A percentile compares a stretch with the other conserved stretches of the same genome.
Conservation (phyloP, 768 basidiomycete species). For the Mycena maculata region DNA sequence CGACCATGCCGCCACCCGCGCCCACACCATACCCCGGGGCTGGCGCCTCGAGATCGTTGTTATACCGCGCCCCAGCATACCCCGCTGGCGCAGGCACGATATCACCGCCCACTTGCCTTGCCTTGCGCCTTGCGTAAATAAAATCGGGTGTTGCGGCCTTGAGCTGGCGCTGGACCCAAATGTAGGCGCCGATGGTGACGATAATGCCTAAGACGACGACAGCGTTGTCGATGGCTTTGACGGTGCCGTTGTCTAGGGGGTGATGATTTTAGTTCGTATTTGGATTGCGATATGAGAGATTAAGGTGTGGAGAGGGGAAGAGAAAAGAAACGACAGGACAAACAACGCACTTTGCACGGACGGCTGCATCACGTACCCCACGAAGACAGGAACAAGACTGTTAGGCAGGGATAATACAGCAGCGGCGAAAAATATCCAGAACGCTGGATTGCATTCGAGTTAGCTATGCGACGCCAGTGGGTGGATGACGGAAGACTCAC, state of each 20-base stretch:
- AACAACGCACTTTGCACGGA: background rate
- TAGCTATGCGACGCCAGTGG: background rate
- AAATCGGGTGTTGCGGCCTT: constrained; percentile 15
- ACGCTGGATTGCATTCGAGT: constrained; percentile 7
- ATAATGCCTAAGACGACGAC: background rate
- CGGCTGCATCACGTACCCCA: constrained; percentile 30
- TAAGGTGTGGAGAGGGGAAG: background rate
- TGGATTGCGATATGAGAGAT: background rate
- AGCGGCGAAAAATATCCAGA: constrained; percentile 47
- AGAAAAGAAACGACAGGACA: background rate
- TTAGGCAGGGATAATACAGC: constrained; percentile 49
- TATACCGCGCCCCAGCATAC: too few relatives aligned
- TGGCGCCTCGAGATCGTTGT: too few relatives aligned
- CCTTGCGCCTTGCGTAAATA: constrained; percentile 16
- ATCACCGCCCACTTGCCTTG: background rate
- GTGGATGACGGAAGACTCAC: background rate
- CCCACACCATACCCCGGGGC: too few relatives aligned
- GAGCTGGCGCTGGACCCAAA: background rate
- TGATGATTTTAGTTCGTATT: background rate
- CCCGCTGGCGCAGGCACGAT: too few relatives aligned
- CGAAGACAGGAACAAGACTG: constrained; percentile 52
- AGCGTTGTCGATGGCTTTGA: background rate
- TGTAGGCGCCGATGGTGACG: constrained; percentile 15
- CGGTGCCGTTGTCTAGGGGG: background rate
- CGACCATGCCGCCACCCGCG: too few relatives aligned